phyloP scores from a whole-genome alignment of 129 eudicot genomes.

The Oenanthe sinensis region DNA sequence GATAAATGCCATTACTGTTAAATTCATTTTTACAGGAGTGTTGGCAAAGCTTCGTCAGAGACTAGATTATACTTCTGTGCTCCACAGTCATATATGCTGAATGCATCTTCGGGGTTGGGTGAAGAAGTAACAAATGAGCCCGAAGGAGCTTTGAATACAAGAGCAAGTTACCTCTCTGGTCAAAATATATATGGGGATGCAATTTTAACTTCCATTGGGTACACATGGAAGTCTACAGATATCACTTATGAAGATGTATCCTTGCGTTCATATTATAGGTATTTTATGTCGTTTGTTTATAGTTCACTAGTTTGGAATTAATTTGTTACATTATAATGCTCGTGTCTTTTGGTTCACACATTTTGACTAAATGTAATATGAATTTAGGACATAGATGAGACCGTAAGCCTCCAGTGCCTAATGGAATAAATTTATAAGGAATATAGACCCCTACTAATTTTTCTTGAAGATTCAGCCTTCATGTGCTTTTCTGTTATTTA shows the following conservation, averaged over 20 bases:
- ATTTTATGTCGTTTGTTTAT: slow-evolving; percentile 11
- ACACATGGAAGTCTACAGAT: slow-evolving; percentile 70
- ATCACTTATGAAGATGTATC: slow-evolving; percentile 66
- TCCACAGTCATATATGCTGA: slow-evolving; percentile 25
- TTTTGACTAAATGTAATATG: neutral
- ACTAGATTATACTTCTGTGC: slow-evolving; percentile 60
- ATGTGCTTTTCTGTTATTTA: neutral
- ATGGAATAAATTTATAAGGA: neutral
- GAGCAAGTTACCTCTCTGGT: slow-evolving; percentile 82
- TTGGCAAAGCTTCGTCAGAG: slow-evolving; percentile 90
- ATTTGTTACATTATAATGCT: neutral
- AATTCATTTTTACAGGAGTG: slow-evolving; percentile 41
- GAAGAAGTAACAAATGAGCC: slow-evolving; percentile 14
- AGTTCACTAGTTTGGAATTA: neutral
- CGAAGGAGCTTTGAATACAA: slow-evolving; percentile 36
- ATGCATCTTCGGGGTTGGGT: slow-evolving; percentile 16
- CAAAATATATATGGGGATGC: slow-evolving; percentile 69
- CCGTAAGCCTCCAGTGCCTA: neutral
- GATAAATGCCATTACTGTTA: neutral
- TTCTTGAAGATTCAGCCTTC: neutral
- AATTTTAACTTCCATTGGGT: slow-evolving; percentile 76
- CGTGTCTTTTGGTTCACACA: neutral
- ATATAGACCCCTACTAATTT: neutral
- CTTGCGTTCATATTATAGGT: slow-evolving; percentile 69
- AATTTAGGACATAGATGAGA: neutral